Conservation (phyloP, 192 early-diverging fungal species). For the Pilaira anomala region DNA sequence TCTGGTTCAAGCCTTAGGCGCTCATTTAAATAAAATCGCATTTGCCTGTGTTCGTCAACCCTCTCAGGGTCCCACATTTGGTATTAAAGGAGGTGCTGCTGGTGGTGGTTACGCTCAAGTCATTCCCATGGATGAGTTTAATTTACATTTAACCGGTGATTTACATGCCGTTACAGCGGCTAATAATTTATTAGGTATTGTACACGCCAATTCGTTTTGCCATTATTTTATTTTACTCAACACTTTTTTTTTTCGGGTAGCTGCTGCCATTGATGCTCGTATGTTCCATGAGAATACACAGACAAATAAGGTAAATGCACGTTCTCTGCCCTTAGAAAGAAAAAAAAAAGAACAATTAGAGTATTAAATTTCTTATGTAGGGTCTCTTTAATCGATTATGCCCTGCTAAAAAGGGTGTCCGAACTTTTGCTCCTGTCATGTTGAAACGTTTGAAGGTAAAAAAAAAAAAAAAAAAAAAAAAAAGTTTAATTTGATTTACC, state of each 20-base stretch:
- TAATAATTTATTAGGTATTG: slow-evolving; percentile 78
- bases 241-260: slow-evolving; percentile 21
- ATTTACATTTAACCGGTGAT: slow-evolving; percentile 97
- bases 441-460: slow-evolving; percentile 47
- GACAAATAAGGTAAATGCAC: slow-evolving; percentile 51
- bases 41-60: slow-evolving; percentile 98
- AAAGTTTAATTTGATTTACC: too few species aligned
- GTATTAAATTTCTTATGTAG: too few species aligned
- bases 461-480: too few species aligned
- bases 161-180: slow-evolving; percentile 97
- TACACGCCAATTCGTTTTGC: too few species aligned
- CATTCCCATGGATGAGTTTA: slow-evolving; percentile 99
- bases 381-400: slow-evolving; percentile 81
- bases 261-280: slow-evolving; percentile 95
- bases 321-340: too few species aligned
- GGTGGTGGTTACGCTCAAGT: slow-evolving; percentile 98
- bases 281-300: slow-evolving; percentile 95
- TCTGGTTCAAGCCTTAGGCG: slow-evolving; percentile 89
- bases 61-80: slow-evolving; percentile 97
- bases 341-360: too few species aligned
- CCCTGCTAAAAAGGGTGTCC: slow-evolving; percentile 78
- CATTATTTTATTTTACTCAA: too few species aligned
- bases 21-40: slow-evolving; percentile 77
- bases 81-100: slow-evolving; percentile 97
- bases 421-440: slow-evolving; percentile 81